Evolutionary conservation across 2,329 filamentous ascomycete genomes (phyloP).

Genomic region (Colletotrichum limetticola): DNA sequence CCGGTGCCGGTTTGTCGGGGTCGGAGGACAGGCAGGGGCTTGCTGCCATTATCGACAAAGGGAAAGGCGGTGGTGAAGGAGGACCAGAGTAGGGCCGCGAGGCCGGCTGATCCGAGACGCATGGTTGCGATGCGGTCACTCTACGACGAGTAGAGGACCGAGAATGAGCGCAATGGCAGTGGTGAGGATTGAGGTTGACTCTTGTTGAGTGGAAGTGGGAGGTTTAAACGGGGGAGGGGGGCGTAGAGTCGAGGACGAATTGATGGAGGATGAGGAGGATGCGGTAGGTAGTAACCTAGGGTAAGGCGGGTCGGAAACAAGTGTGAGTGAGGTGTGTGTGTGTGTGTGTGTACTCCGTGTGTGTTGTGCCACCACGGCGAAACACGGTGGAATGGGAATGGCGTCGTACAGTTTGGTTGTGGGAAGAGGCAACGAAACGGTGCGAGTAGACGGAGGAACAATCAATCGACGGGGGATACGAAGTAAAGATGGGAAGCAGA

Average conservation of each 20-base stretch:
- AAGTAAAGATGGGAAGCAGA: background rate
- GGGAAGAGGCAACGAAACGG: background rate
- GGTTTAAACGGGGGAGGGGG: background rate
- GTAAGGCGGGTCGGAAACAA: background rate
- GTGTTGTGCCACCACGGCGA: conserved; percentile 25
- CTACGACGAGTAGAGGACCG: conserved; percentile 8
- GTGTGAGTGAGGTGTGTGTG: background rate
- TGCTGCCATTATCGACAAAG: conserved; percentile 1
- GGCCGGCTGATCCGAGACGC: conserved; percentile 29
- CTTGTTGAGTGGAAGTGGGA: background rate
- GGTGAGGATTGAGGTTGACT: background rate
- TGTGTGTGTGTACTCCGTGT: background rate
- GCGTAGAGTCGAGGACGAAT: background rate
- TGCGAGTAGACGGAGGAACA: background rate
- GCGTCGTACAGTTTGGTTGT: conserved; percentile 19
- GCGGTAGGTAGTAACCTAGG: background rate
- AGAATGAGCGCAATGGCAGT: background rate
- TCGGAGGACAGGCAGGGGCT: conserved; percentile 19
- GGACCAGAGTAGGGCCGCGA: conserved; percentile 31
- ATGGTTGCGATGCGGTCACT: conserved; percentile 18
- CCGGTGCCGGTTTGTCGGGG: conserved; percentile 24
- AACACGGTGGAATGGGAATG: conserved; percentile 28
- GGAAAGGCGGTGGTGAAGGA: conserved; percentile 16
- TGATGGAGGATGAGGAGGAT: background rate
- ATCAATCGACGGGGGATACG: background rate